Evolutionary conservation across 2,329 filamentous ascomycete genomes (phyloP).

Genomic region (Exserohilum rostratum): DNA sequence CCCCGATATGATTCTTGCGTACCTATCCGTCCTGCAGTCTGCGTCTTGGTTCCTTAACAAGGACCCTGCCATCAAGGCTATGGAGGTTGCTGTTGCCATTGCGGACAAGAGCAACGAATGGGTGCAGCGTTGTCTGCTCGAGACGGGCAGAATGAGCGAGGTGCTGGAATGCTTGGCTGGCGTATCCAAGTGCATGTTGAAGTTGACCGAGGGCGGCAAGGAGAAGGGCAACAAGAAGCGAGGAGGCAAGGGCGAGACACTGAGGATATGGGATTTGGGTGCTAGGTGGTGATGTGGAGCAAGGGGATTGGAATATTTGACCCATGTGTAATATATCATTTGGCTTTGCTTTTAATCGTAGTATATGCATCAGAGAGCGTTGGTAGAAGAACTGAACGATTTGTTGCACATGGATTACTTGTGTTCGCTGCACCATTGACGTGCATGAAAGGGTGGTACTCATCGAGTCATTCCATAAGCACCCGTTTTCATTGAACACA

Average conservation of each 20-base stretch:
- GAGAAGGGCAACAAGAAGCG: slow-evolving; percentile 51
- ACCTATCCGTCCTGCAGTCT: slow-evolving; percentile 79
- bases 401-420: not conserved
- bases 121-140: slow-evolving; percentile 47
- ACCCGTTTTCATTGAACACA: no score
- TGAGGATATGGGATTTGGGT: slow-evolving; percentile 53
- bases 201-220: slow-evolving; percentile 52
- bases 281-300: slow-evolving; percentile 12
- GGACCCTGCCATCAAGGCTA: slow-evolving; percentile 78
- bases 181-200: slow-evolving; percentile 73
- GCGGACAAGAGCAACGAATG: slow-evolving; percentile 54
- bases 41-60: slow-evolving; percentile 76
- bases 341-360: not conserved
- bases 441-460: no score
- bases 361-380: not conserved
- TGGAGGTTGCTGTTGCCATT: slow-evolving; percentile 81
- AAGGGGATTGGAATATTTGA: not conserved
- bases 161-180: slow-evolving; percentile 68
- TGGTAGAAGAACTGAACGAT: not conserved
- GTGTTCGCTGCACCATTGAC: not conserved
- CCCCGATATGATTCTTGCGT: slow-evolving; percentile 83
- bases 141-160: slow-evolving; percentile 53
- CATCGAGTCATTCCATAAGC: no score
- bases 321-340: slow-evolving; percentile 1
- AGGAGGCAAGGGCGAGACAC: slow-evolving; percentile 50